Percentiles rank a stretch among this genome's conserved stretches.
phyloP scores from a whole-genome alignment of 257 asterid genomes.

The Solanum pinnatisectum region DNA sequence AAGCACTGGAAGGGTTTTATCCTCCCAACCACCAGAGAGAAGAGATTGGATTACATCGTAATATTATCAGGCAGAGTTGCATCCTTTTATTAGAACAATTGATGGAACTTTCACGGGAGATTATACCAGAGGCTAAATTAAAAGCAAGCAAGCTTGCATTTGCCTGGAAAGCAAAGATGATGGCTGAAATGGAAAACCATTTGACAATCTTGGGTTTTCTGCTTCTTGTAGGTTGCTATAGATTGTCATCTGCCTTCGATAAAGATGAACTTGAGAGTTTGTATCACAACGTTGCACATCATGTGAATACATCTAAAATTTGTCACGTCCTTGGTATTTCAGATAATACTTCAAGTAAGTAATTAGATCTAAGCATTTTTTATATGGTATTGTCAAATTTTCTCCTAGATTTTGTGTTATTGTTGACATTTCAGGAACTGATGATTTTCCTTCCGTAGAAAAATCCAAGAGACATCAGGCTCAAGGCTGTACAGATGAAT shows the following conservation, averaged over 20 bases:
- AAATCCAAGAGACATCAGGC: neutral
- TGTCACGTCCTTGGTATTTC: neutral
- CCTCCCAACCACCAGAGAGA: slow-evolving; percentile 11
- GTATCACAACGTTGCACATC: slow-evolving; percentile 10
- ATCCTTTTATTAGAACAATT: slow-evolving; percentile 29
- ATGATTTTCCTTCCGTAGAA: neutral
- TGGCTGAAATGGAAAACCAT: slow-evolving; percentile 7
- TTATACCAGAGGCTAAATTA: slow-evolving; percentile 16
- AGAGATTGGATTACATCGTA: slow-evolving; percentile 5
- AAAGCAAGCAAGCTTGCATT: slow-evolving; percentile 31
- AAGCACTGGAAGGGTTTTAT: slow-evolving; percentile 22
- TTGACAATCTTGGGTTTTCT: slow-evolving; percentile 32
- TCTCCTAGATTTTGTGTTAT: neutral
- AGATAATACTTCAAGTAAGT: slow-evolving; percentile 4
- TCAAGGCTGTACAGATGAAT: neutral
- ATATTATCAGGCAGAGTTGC: slow-evolving; percentile 8
- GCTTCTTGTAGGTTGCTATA: slow-evolving; percentile 36
- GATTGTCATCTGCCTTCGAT: slow-evolving; percentile 27
- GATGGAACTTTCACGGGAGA: slow-evolving; percentile 21
- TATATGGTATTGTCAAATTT: neutral
- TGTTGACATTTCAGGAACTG: neutral
- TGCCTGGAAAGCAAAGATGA: slow-evolving; percentile 29
- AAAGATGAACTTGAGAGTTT: slow-evolving; percentile 23
- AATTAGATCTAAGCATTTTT: neutral
- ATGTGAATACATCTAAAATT: slow-evolving; percentile 28